Evolutionary conservation across 1,284 basidiomycete species (phyloP), one percentile per base, ranked within the genome.

Genomic region (Amylostereum chailletii): DNA sequence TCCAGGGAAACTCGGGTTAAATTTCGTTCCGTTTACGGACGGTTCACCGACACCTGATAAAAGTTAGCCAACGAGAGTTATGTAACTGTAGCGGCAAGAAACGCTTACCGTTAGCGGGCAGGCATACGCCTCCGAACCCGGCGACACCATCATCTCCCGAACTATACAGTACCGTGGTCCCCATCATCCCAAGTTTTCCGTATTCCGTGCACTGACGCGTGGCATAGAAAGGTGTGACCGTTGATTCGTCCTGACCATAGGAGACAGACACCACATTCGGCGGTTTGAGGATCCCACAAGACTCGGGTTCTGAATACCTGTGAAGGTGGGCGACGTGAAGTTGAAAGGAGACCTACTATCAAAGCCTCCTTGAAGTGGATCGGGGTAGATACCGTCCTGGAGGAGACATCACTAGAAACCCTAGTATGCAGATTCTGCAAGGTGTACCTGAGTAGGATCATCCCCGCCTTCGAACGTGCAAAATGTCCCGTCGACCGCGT

Each of bases 401-500:
- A 32, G 8, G n/a, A 44, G 19, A 32, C 19, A 48, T n/a, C 32
- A 45, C 46, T 37, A 46, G 57, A 55, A 50, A 43, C 38, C 40
- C 31, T 52, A 53, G 52, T 9, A 31, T 45, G 30, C 32, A 5
- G 11, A 29, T 7, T 29, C 31, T 34, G 31, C 33, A 6, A 47
- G 19, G 19, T 34, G 3, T 5, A 68, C 72, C 49, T 65, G 55
- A 3, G 34, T 58, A 5, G 72, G 71, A 57, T 81, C 75, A 40
- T 85, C 79, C 2, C 81, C 80, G 3, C 81, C 81, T 50, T 79
- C 71, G 48, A 75, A 83, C 0, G 71, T 73, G 55, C 83, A 85
- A 64, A 73, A 86, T 1, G 69, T 65, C 2, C 62, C 67, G 51
- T 77, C 77, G 7, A 75, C 58, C 5, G 71, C 69, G 54, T 77